Evolutionary conservation across 331 rosid species (phyloP), one percentile per base, ranked within the genome.

Genomic region (Arachis monticola): DNA sequence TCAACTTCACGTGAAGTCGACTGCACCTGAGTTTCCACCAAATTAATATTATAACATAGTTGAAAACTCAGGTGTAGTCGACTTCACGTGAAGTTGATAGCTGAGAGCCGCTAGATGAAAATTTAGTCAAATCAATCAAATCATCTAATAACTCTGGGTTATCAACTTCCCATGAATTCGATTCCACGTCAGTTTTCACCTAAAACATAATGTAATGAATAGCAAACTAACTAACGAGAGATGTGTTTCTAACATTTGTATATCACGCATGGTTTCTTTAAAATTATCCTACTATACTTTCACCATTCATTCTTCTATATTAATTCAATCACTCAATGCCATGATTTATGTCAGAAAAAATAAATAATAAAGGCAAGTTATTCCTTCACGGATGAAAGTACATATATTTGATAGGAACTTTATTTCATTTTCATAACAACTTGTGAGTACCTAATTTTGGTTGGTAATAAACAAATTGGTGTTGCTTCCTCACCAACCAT

Each of bases 401-500:
- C 70, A 44, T 14, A 46, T 46, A 8, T 62, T 38, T 44, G 11
- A 67, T 67, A 10, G 1, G 44, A 47, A 27, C 72, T 22, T 47
- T 46, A 48, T 67, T 47, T 0, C 41, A 66, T 45, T 5, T 22
- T 22, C 27, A 22, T 22, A 22, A 22, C 17, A 66, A 47, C 42
- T 46, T 45, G 57, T 4, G 52, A 42, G 22, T 1, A 42, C 52
- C 31, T 42, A 41, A 62, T 40, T n/a, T 35, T 47, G 71, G 71
- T 32, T 47, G 38, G 30, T 32, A 7, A 58, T 35, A 76, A 47
- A 76, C 69, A 67, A 46, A 44, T 58, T 45, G 61, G 14, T 9
- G 67, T 7, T 67, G 80, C 44, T 58, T 35, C 74, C 17, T 57
- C 74, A 67, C 52, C 73, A 65, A 75, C 35, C 17, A 75, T 0